Evolutionary conservation across 2,329 filamentous ascomycete genomes (phyloP).

Genomic region (Aureobasidium sp.): DNA sequence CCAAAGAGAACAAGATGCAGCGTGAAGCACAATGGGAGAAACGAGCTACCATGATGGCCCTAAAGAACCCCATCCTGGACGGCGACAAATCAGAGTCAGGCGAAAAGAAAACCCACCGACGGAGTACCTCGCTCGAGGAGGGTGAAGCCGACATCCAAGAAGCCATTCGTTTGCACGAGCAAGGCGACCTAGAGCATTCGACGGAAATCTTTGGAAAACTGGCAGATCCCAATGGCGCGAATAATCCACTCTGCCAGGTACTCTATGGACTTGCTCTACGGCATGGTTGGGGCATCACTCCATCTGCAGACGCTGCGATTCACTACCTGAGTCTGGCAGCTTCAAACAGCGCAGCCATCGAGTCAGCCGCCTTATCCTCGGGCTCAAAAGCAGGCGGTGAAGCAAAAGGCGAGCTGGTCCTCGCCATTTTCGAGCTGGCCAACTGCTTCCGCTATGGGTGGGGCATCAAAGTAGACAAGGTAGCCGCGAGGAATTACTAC

Average conservation of each 20-base stretch:
- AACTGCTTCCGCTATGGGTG: conserved; percentile 92
- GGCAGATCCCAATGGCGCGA: conserved; percentile 73
- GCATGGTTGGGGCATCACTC: conserved; percentile 84
- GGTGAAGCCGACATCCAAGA: conserved; percentile 68
- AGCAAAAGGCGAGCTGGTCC: conserved; percentile 89
- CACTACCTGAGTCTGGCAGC: conserved; percentile 82
- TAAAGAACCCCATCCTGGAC: conserved; percentile 35
- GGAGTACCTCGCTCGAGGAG: conserved; percentile 19
- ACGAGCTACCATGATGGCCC: conserved; percentile 74
- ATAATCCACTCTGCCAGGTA: conserved; percentile 92
- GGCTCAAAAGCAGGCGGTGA: conserved; percentile 89
- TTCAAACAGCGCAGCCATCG: conserved; percentile 79
- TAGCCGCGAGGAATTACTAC: conserved; percentile 86
- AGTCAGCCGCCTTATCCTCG: conserved; percentile 73
- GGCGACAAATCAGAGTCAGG: conserved; percentile 15
- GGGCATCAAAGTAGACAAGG: conserved; percentile 78
- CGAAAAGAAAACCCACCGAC: not conserved
- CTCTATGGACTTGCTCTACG: conserved; percentile 89
- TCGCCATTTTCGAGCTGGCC: conserved; percentile 91
- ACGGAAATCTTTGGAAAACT: conserved; percentile 79
- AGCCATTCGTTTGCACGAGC: conserved; percentile 89
- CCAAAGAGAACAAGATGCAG: conserved; percentile 22
- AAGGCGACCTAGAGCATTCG: conserved; percentile 66
- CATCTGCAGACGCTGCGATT: conserved; percentile 64
- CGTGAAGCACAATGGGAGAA: conserved; percentile 81